These are phyloP conservation scores for Volvariella volvacea DNA, from an alignment of 1,284 basidiomycete genomes.

Conservation along the genomic window DNA sequence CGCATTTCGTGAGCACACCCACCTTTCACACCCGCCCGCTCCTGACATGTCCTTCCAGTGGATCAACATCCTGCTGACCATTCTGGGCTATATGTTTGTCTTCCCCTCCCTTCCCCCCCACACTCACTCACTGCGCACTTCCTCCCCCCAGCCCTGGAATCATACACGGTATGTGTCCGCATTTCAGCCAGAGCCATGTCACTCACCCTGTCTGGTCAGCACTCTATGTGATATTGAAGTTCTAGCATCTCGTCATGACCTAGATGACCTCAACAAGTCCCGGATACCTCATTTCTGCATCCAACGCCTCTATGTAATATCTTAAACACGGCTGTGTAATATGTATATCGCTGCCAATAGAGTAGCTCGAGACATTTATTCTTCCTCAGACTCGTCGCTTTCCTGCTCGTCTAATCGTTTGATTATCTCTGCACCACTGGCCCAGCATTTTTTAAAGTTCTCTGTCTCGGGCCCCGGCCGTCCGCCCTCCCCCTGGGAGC, in stretches of 20 bases:
- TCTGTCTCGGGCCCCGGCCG: constrained; percentile 36
- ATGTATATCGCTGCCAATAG: constrained; percentile 8
- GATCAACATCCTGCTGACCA: constrained; percentile 67
- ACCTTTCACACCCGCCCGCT: constrained; percentile 1
- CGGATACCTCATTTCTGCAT: not conserved
- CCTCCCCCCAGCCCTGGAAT: constrained; percentile 53
- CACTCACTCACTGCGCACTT: not conserved
- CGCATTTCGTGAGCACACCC: constrained; percentile 49
- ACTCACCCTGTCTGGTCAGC: constrained; percentile 30
- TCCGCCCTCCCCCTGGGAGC: constrained; percentile 41
- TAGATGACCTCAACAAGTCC: not conserved
- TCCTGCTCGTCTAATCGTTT: constrained; percentile 74
- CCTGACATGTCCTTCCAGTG: constrained; percentile 27
- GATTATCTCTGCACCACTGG: constrained; percentile 66
- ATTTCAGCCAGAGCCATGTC: constrained; percentile 5
- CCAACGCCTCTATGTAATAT: not conserved
- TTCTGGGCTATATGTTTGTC: constrained; percentile 64
- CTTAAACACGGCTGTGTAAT: not conserved
- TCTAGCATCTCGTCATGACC: constrained; percentile 15
- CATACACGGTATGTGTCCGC: constrained; percentile 50
- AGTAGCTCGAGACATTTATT: constrained; percentile 23
- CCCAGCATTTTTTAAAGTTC: constrained; percentile 63
- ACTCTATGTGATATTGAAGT: constrained; percentile 67
- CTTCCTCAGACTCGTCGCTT: constrained; percentile 45
- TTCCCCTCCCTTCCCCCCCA: constrained; percentile 7